phyloP scores from a whole-genome alignment of 176 grass and related monocot genomes.

The Tillandsia fasciculata region DNA sequence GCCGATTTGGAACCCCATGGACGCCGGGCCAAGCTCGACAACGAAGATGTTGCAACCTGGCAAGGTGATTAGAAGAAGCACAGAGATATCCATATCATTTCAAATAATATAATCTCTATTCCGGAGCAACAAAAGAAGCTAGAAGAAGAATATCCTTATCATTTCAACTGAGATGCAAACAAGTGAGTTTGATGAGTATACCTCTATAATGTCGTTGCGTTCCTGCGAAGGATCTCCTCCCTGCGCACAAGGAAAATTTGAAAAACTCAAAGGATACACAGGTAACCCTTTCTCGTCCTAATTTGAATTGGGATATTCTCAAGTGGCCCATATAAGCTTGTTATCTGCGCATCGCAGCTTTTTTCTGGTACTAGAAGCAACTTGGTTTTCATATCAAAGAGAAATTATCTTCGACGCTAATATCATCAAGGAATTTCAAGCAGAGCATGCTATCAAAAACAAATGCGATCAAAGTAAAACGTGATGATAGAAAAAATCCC shows the following conservation, averaged over 20 bases:
- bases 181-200: slow-evolving; percentile 10
- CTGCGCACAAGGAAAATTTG: slow-evolving; percentile 26
- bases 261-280: not conserved
- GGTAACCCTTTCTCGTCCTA: too few relatives aligned
- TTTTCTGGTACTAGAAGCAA: not conserved
- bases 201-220: slow-evolving; percentile 70
- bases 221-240: slow-evolving; percentile 66
- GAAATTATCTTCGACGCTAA: not conserved
- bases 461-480: not conserved
- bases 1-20: slow-evolving; percentile 73
- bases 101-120: not conserved
- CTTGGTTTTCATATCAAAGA: slow-evolving; percentile 1
- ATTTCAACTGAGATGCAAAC: not conserved
- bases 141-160: not conserved
- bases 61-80: not conserved
- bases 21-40: slow-evolving; percentile 80
- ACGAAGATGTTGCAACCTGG: slow-evolving; percentile 62
- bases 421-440: too few relatives aligned
- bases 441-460: not conserved
- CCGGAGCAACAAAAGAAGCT: not conserved
- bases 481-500: not conserved
- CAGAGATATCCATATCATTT: not conserved
- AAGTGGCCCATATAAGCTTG: too few relatives aligned
- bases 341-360: not conserved
- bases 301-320: too few relatives aligned